phyloP scores from a whole-genome alignment of 2,329 filamentous ascomycete species.

The Nemania sp. region DNA sequence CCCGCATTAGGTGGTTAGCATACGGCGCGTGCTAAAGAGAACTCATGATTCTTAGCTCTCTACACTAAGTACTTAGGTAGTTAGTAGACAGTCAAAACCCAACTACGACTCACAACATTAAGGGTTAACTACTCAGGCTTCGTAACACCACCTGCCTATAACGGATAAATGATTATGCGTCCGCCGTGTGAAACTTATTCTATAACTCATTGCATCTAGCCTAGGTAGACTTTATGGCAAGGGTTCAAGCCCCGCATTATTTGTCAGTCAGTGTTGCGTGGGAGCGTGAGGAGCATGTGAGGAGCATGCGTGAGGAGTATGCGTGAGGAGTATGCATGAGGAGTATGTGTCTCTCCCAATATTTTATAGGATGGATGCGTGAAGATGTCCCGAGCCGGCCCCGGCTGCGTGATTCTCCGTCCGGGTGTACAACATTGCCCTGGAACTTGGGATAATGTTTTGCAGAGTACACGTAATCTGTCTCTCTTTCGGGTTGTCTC shows the following conservation, averaged over 20 bases:
- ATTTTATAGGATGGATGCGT: not conserved
- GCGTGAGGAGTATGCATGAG: slow-evolving; percentile 3
- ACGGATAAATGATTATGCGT: slow-evolving; percentile 6
- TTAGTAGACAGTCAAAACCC: too few species aligned
- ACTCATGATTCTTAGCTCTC: too few species aligned
- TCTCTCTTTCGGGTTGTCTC: not conserved
- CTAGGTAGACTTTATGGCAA: not conserved
- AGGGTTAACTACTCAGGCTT: not conserved
- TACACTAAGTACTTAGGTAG: too few species aligned
- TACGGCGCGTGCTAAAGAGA: too few species aligned
- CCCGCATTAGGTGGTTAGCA: too few species aligned
- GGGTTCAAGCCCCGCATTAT: not conserved
- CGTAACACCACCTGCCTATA: slow-evolving; percentile 17
- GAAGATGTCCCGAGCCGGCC: not conserved
- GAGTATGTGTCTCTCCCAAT: not conserved
- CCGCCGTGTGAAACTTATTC: not conserved
- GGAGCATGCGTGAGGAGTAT: not conserved
- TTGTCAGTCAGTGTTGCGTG: not conserved
- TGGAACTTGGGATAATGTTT: not conserved
- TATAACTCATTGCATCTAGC: not conserved
- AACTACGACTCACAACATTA: too few species aligned
- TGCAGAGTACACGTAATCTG: not conserved
- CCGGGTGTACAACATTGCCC: not conserved
- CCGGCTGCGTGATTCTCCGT: not conserved
- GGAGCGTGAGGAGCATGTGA: too few species aligned